phyloP scores from a whole-genome alignment of 2,329 filamentous ascomycete genomes.

The Arthrocladium fulminans region DNA sequence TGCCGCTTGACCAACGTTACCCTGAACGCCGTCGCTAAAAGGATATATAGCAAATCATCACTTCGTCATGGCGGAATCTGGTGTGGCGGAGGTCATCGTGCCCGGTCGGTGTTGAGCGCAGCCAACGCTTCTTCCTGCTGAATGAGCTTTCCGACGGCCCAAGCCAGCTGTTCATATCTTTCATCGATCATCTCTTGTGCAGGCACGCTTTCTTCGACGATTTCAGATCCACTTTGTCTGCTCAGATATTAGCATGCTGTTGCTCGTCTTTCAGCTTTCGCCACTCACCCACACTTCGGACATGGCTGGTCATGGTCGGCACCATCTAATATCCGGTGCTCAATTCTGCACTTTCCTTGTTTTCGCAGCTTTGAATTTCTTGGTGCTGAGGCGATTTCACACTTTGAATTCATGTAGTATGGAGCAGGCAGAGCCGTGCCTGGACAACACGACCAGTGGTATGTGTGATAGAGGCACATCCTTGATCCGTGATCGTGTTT shows the following conservation, averaged over 20 bases:
- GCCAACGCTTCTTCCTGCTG: background rate
- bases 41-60: background rate
- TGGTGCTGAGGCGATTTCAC: slow-evolving; percentile 14
- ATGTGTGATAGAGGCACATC: slow-evolving; percentile 24
- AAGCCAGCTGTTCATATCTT: background rate
- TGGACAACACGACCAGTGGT: slow-evolving; percentile 23
- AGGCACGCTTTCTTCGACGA: slow-evolving; percentile 3
- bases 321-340: slow-evolving; percentile 21
- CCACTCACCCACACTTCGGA: slow-evolving; percentile 21
- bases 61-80: background rate
- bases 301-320: slow-evolving; percentile 20
- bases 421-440: slow-evolving; percentile 21
- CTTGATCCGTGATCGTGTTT: background rate
- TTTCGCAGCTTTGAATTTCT: slow-evolving; percentile 5
- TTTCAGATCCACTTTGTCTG: background rate
- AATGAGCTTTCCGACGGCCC: background rate
- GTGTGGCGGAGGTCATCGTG: background rate
- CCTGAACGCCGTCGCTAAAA: slow-evolving; percentile 8
- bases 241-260: background rate
- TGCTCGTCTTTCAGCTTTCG: background rate
- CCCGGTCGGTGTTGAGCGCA: background rate
- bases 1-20: background rate
- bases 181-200: background rate
- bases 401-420: slow-evolving; percentile 22
- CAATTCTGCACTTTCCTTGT: slow-evolving; percentile 18